Percentiles rank a stretch among this genome's conserved stretches.
phyloP scores from a whole-genome alignment of 2,329 filamentous ascomycete species.

The Penicillium verrucosum region DNA sequence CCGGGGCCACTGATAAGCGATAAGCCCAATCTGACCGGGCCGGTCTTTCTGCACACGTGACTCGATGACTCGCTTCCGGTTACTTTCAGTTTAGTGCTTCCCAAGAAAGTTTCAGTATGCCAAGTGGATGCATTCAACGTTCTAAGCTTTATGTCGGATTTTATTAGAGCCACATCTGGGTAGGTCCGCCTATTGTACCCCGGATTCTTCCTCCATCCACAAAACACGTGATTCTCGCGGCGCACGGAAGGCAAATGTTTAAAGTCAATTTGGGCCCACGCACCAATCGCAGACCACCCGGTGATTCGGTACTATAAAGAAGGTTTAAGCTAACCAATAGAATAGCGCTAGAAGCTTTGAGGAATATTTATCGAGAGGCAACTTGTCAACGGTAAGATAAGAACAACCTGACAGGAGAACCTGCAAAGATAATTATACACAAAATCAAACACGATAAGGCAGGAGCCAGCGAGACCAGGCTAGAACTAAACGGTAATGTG shows the following conservation, averaged over 20 bases:
- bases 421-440: not conserved
- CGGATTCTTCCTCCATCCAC: not conserved
- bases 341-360: not conserved
- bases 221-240: not conserved
- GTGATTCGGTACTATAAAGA: not conserved
- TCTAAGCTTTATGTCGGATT: not conserved
- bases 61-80: not conserved
- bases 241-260: not conserved
- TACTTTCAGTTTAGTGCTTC: not conserved
- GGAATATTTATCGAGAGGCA: not conserved
- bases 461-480: not conserved
- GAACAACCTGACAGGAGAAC: constrained; percentile 2
- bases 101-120: too few species aligned
- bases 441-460: constrained; percentile 1
- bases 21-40: constrained; percentile 9
- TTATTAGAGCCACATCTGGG: not conserved
- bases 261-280: not conserved
- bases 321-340: not conserved
- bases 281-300: not conserved
- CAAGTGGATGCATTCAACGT: not conserved
- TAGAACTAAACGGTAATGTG: not conserved
- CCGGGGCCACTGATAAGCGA: constrained; percentile 9
- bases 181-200: not conserved
- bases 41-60: constrained; percentile 6
- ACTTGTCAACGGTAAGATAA: constrained; percentile 2